Base-by-base conservation (phyloP, 2,329 filamentous ascomycete species). In the Mariannaea elegans region DNA sequence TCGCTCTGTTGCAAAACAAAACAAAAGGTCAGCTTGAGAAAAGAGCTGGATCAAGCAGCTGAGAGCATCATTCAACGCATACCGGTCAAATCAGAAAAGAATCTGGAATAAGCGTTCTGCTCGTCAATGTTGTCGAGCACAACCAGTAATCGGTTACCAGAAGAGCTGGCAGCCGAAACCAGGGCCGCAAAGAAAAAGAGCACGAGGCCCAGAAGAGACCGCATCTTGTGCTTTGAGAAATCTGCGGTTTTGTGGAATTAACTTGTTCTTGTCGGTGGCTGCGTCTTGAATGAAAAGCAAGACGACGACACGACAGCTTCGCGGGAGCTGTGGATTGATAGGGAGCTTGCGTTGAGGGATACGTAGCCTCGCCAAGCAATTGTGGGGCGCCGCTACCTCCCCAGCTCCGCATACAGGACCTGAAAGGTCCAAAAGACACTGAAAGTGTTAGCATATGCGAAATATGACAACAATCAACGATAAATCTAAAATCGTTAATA, bases 81-180 rank as follows among this genome's bases (percentile, higher is more conserved):
- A 91, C 91, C 83, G 74, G 87, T 82, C 60, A 95, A 77, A 73
- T 93, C 90, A 56, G 83, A 85, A 65, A 93, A 82, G 76, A 98
- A 94, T 71, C 89, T 90, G 59, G 91, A 91, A 78, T 97, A 99
- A 67, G 86, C 85, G 69, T 85, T 86, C 83, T 94, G 93, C 73
- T 97, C 92, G 39, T 86, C 84, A 64, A 87, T 83, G 70, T 97
- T 90, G 72, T 98, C 94, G 52, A 97, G 79, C 59, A 99, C 85
- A 62, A 96, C 93, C 72, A 99, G 83, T 77, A 98, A 79, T 74
- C 93, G 87, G 77, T 86, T 87, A 61, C 94, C 95, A 47, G 87
- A 84, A 64, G 89, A 90, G 81, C 94, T 97, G 72, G 90, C 80
- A 57, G 93, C 93, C 76, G 90, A 86, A 67, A 87, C 91, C 58